Evolutionary conservation across 78 protist genomes (phyloP), one percentile per base, ranked within the genome.

Genomic region (Dictyostelium purpureum): DNA sequence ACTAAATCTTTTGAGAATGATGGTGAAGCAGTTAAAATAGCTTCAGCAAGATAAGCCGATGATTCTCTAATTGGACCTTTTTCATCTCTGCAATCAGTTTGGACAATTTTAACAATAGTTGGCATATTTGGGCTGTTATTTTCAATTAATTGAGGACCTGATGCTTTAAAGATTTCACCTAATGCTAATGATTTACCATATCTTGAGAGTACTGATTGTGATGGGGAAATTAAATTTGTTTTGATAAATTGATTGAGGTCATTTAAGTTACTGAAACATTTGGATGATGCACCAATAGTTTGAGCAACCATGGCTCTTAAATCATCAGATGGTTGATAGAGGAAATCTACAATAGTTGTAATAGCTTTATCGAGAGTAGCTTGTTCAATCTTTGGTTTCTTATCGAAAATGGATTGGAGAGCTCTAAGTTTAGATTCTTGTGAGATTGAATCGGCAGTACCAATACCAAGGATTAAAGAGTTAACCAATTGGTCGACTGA

Each of bases 401-500:
- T 85, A 14, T 85, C 92, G 19, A 90, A 87, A 61, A 82, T 85
- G 47, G 45, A 45, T 63, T 63, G 87, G 49, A 95, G 89, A 11
- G 97, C 97, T 40, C 52, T 37, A 7, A 95, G 76, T 61, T 75
- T 65, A 40, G 77, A 63, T 87, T 88, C 94, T 51, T 80, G 94
- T 18, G 89, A 65, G 19, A 77, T 52, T 3, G 57, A 37, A 26
- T 88, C 90, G 12, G 81, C 18, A 11, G 90, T 76, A 54, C 76
- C 43, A 35, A 80, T 47, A 77, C 82, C 80, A 9, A 26, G n/a
- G 35, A 54, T n/a, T 65, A 97, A 67, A 49, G 94, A 95, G 70
- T 37, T 71, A 65, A 90, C 56, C 77, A 97, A 87, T 24, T 90
- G 96, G 57, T 97, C 98, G 18, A 95, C 91, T 3, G 94, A 79